Conservation (phyloP, 2,329 filamentous ascomycete genomes). For the Sclerotinia subarctica region DNA sequence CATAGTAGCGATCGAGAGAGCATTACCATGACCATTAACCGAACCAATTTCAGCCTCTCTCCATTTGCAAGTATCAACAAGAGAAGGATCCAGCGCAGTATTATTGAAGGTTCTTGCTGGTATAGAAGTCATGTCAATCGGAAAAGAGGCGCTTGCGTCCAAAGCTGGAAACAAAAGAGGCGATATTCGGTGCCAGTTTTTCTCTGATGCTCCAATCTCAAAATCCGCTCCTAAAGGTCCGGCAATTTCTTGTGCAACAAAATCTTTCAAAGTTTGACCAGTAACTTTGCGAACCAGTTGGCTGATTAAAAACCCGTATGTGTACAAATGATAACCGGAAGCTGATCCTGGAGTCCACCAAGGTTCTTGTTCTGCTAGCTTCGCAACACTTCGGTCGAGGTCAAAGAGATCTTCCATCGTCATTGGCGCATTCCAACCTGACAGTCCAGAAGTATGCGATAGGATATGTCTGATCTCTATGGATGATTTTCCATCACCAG, state of each 20-base stretch:
- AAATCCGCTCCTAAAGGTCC: constrained; percentile 18
- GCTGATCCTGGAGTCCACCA: constrained; percentile 46
- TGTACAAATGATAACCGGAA: constrained; percentile 44
- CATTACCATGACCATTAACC: constrained; percentile 47
- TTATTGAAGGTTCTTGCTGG: constrained; percentile 5
- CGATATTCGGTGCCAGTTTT: constrained; percentile 19
- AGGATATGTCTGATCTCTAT: neutral
- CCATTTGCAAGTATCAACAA: constrained; percentile 28
- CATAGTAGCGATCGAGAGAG: constrained; percentile 40
- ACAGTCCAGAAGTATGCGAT: neutral
- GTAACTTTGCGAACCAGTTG: constrained; percentile 44
- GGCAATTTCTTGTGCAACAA: constrained; percentile 36
- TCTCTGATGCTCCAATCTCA: constrained; percentile 15
- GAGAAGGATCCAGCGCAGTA: neutral
- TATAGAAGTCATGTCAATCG: neutral
- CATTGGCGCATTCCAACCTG: neutral
- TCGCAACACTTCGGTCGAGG: neutral
- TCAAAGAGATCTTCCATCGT: neutral
- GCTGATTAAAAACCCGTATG: constrained; percentile 44
- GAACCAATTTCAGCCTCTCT: constrained; percentile 44
- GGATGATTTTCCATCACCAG: neutral
- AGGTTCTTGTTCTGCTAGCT: constrained; percentile 42
- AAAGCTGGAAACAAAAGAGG: constrained; percentile 4
- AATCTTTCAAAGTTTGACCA: constrained; percentile 44
- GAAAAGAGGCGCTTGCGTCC: neutral